These are phyloP conservation scores for Penicillium verhagenii DNA, from an alignment of 495 filamentous ascomycete species.

Conservation along the genomic window DNA sequence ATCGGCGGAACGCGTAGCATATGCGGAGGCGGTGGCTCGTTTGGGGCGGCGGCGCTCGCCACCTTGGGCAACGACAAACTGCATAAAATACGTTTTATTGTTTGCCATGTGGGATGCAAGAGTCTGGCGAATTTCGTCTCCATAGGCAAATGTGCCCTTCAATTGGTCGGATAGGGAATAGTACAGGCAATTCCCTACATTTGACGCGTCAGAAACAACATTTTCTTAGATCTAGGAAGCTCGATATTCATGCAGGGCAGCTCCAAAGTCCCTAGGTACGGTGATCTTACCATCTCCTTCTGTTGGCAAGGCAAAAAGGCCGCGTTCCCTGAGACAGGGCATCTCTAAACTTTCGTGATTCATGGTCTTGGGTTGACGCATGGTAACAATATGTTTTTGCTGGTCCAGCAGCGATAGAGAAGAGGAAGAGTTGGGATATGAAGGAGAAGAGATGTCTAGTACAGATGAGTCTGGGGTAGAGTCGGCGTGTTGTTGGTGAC, in stretches of 20 bases:
- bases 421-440: neutral
- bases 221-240: neutral
- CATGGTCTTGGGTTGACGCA: conserved; percentile 20
- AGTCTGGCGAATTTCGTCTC: conserved; percentile 55
- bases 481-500: conserved; percentile 24
- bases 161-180: conserved; percentile 76
- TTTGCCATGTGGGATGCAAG: conserved; percentile 63
- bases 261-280: neutral
- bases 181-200: conserved; percentile 71
- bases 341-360: conserved; percentile 35
- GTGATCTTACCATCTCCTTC: conserved; percentile 44
- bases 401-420: conserved; percentile 15
- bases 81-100: conserved; percentile 62
- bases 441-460: conserved; percentile 5
- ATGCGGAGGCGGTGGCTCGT: conserved; percentile 50
- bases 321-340: conserved; percentile 36
- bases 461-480: conserved; percentile 16
- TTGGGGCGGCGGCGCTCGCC: conserved; percentile 63
- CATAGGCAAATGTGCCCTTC: conserved; percentile 60
- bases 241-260: neutral
- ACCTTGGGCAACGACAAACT: conserved; percentile 61
- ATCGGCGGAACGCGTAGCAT: conserved; percentile 37
- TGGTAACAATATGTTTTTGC: conserved; percentile 4
- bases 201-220: conserved; percentile 21
- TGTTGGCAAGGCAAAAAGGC: conserved; percentile 44